These are phyloP conservation scores for Arctostaphylos glauca DNA, from an alignment of 148 eudicot genomes.

Conservation along the genomic window DNA sequence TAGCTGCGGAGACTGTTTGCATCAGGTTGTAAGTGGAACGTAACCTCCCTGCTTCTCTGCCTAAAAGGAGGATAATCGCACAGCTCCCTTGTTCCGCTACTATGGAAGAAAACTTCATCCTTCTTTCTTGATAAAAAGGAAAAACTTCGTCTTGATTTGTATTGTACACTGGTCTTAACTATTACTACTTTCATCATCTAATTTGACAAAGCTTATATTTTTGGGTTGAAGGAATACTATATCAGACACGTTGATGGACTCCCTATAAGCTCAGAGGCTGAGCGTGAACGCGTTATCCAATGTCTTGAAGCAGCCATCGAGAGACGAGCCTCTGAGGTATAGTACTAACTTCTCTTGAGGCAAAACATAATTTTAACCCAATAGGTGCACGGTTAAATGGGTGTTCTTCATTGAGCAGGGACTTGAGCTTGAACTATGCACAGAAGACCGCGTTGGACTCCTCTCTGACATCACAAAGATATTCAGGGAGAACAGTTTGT, in stretches of 20 bases:
- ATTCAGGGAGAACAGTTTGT: slow-evolving; percentile 75
- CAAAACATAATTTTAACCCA: neutral
- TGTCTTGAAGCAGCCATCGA: slow-evolving; percentile 96
- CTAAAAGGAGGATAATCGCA: too few species aligned
- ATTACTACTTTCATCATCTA: neutral
- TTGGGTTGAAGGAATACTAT: slow-evolving; percentile 63
- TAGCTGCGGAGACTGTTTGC: too few species aligned
- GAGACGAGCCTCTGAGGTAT: slow-evolving; percentile 77
- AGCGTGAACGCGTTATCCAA: slow-evolving; percentile 69
- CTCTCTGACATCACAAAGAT: slow-evolving; percentile 80
- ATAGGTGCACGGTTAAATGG: neutral
- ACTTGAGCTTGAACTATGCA: slow-evolving; percentile 63
- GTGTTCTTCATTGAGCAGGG: slow-evolving; percentile 43
- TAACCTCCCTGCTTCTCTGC: too few species aligned
- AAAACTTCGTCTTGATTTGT: neutral
- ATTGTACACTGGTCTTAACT: neutral
- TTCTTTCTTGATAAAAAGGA: too few species aligned
- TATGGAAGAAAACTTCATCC: too few species aligned
- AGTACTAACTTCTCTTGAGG: neutral
- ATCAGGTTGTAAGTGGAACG: too few species aligned
- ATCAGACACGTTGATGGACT: slow-evolving; percentile 86
- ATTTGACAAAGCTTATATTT: slow-evolving; percentile 3
- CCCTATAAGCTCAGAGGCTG: slow-evolving; percentile 75
- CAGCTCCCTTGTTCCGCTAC: neutral
- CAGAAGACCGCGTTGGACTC: slow-evolving; percentile 77